These are phyloP conservation scores for Actinomortierella wolfii DNA, from an alignment of 371 early-diverging fungal species.

Conservation along the genomic window DNA sequence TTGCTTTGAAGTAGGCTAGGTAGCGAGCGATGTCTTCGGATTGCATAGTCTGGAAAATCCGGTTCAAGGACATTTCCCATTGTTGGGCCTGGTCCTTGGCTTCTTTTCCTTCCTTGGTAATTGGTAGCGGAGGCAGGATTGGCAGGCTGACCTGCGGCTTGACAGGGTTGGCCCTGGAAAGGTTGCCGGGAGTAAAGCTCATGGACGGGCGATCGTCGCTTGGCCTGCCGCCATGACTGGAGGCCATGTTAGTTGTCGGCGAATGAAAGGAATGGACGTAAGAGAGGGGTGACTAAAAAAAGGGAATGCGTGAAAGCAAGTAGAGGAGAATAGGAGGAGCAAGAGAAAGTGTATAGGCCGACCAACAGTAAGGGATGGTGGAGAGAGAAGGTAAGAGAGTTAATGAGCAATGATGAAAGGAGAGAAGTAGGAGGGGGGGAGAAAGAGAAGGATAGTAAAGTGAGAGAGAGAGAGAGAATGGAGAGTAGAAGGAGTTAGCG, in stretches of 20 bases:
- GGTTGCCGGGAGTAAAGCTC: conserved; percentile 8
- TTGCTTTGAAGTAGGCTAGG: conserved; percentile 35
- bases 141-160: conserved; percentile 38
- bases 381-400: neutral
- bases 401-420: neutral
- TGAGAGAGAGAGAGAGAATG: neutral
- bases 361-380: neutral
- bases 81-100: conserved; percentile 34
- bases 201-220: conserved; percentile 26
- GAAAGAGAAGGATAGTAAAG: neutral
- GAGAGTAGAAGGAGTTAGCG: neutral
- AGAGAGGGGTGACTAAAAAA: neutral
- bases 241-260: conserved; percentile 9
- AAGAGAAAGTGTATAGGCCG: neutral
- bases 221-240: conserved; percentile 34
- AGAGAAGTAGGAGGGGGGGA: neutral
- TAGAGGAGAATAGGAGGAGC: neutral
- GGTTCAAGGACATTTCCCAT: conserved; percentile 38
- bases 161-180: conserved; percentile 28
- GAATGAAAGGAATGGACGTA: neutral
- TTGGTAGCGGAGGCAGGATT: conserved; percentile 3
- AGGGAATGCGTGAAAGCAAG: neutral
- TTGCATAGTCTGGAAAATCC: conserved; percentile 42
- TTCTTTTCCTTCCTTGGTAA: conserved; percentile 37
- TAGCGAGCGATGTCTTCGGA: conserved; percentile 34